A percentile compares a stretch with the other conserved stretches of the same genome.
phyloP scores from a whole-genome alignment of 2,329 filamentous ascomycete genomes.

The Curvularia eragrostidis region DNA sequence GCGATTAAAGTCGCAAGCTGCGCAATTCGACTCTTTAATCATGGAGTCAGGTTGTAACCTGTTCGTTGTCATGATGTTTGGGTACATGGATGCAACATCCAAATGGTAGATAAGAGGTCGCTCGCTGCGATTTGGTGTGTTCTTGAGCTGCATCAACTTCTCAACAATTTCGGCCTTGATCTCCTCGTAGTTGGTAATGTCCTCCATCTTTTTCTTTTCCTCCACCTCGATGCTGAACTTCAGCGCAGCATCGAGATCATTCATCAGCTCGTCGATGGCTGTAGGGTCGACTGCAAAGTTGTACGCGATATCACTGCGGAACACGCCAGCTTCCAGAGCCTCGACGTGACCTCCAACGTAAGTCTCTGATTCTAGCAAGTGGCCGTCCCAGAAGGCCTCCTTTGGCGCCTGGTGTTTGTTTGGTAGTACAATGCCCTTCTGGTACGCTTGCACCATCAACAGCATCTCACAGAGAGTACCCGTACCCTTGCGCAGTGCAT shows the following conservation, averaged over 20 bases:
- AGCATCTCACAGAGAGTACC: conserved; percentile 99
- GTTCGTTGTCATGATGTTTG: conserved; percentile 99
- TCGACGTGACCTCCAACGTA: conserved; percentile 99
- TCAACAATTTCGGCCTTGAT: conserved; percentile 82
- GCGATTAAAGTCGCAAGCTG: conserved; percentile 96
- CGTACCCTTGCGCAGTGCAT: conserved; percentile 92
- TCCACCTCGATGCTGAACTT: conserved; percentile 73
- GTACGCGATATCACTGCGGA: conserved; percentile 92
- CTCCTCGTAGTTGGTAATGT: conserved; percentile 60
- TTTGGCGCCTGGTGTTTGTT: conserved; percentile 94
- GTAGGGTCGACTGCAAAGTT: conserved; percentile 89
- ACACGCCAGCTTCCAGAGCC: conserved; percentile 98
- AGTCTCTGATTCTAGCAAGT: conserved; percentile 94
- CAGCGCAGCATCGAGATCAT: conserved; percentile 85
- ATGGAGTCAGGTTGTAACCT: conserved; percentile 98
- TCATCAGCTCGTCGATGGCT: conserved; percentile 87
- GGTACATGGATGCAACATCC: conserved; percentile 99
- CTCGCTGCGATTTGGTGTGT: conserved; percentile 84
- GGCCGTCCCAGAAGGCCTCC: conserved; percentile 95
- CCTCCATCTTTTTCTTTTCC: conserved; percentile 60
- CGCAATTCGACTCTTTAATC: conserved; percentile 95
- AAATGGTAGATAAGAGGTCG: conserved; percentile 94
- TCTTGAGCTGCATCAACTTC: conserved; percentile 73
- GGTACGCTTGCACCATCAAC: conserved; percentile 97
- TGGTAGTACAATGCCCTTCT: conserved; percentile 87